Evolutionary conservation across 768 basidiomycete species (phyloP), one percentile per base, ranked within the genome.

Genomic region (Dendrothele bispora): DNA sequence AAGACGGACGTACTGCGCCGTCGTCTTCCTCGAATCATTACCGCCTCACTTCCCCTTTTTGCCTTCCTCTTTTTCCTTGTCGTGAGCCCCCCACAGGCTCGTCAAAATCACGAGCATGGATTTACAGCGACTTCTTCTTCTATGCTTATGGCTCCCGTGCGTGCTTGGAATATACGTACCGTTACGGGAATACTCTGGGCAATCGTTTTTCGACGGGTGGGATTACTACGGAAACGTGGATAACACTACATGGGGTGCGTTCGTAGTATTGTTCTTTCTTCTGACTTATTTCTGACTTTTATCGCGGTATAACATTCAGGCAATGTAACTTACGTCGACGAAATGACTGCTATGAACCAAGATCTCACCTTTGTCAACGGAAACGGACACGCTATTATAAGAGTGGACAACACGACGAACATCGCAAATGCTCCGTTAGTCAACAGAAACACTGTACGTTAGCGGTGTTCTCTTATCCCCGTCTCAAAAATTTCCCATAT

Each of bases 321-420:
- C 60, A 66, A 50, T 35, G 49, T 48, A 34, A 50, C 44, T 2
- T 56, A 42, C 34, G 28, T 53, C 15, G 40, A 50, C 12, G 38
- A 40, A 28, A 46, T 18, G 21, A 49, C 37, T 38, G 26, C 72
- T 1, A 53, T 62, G 12, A 60, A 63, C 8, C 62, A 72, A 36
- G 48, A 64, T 1, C 70, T 90, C 6, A 77, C 79, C 6, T 86
- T 77, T 53, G 62, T 86, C 51, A 81, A 84, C 52, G 53, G 55
- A 35, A 72, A 72, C 17, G 79, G 83, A 5, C 75, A 81, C 48
- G 83, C 79, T 5, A 78, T 92, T 51, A 71, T 92, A 39, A 79
- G 75, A 54, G 90, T 91, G 3, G 89, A 90, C 67, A 86, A 89
- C 53, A 70, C 69, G 1, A 80, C 78, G 6, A 68, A 72, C 46